A percentile compares a stretch with the other conserved stretches of the same genome.
phyloP scores from a whole-genome alignment of 176 grass and related monocot species.

The Metroxylon sagu region DNA sequence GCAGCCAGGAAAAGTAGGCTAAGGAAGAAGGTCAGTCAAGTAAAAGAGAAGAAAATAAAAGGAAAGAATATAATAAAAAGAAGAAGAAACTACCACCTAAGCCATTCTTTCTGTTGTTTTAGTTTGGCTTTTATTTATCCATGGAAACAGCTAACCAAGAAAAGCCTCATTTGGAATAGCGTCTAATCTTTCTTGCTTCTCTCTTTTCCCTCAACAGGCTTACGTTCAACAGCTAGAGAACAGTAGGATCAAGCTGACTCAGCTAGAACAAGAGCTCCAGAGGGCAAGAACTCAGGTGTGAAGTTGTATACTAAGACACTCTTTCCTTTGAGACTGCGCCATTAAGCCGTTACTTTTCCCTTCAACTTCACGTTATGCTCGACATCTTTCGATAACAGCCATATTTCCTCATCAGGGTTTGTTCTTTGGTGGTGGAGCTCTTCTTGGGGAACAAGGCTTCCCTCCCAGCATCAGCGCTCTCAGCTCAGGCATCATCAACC shows the following conservation, averaged over 20 bases:
- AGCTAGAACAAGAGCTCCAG: constrained; percentile 48
- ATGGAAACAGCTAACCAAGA: too few relatives aligned
- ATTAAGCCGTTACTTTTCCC: too few relatives aligned
- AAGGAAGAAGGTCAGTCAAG: constrained; percentile 10
- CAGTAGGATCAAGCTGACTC: constrained; percentile 48
- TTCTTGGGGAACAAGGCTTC: constrained; percentile 22
- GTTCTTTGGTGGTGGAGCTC: constrained; percentile 11
- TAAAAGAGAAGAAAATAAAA: constrained; percentile 8
- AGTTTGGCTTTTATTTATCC: too few relatives aligned
- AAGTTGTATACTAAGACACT: neutral
- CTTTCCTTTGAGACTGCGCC: neutral
- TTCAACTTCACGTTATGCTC: too few relatives aligned
- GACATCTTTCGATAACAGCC: too few relatives aligned
- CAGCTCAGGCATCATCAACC: constrained; percentile 35
- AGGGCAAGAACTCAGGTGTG: constrained; percentile 37
- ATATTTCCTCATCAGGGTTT: neutral
- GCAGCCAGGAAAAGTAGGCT: constrained; percentile 13
- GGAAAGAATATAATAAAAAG: neutral
- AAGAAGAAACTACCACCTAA: neutral
- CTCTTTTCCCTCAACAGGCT: constrained; percentile 18
- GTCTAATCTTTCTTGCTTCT: neutral
- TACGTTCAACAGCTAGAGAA: constrained; percentile 70
- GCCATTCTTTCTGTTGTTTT: too few relatives aligned
- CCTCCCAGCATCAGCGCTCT: constrained; percentile 23
- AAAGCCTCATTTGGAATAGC: neutral